Percentiles rank a stretch among this genome's conserved stretches.
These are phyloP conservation scores for Mortierella polycephala DNA, from an alignment of 371 early-diverging fungal genomes.

Conservation along the genomic window DNA sequence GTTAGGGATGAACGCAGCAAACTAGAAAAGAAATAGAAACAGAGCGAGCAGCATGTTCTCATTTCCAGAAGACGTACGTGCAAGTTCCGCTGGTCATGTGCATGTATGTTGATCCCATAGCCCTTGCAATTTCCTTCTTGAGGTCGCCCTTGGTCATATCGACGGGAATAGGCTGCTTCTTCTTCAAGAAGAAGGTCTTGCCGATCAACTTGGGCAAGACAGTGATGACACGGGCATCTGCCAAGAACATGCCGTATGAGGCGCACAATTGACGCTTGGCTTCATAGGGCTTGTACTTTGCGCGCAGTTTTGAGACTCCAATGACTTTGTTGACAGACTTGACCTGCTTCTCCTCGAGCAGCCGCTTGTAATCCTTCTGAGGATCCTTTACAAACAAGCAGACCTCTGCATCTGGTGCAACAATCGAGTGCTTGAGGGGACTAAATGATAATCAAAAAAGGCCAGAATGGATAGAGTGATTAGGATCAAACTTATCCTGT, in stretches of 20 bases:
- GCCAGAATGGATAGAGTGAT: not conserved
- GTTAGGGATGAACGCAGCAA: not conserved
- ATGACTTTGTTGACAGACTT: constrained; percentile 78
- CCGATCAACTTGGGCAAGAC: constrained; percentile 86
- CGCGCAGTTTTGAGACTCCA: constrained; percentile 79
- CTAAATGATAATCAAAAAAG: constrained; percentile 20
- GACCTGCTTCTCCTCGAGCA: constrained; percentile 69
- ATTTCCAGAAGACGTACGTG: constrained; percentile 57
- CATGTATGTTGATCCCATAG: constrained; percentile 82
- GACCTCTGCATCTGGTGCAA: constrained; percentile 64
- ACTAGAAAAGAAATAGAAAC: not conserved
- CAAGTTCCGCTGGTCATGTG: constrained; percentile 76
- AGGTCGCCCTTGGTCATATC: constrained; percentile 72
- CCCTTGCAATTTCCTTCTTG: constrained; percentile 76
- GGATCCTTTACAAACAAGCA: constrained; percentile 91
- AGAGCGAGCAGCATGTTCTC: not conserved
- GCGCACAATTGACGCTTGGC: constrained; percentile 77
- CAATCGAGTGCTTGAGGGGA: constrained; percentile 67
- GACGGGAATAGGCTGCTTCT: constrained; percentile 91
- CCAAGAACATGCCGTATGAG: constrained; percentile 85
- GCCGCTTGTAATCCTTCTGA: constrained; percentile 77
- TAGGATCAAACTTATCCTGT: not conserved
- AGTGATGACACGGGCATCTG: constrained; percentile 82
- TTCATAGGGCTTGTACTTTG: constrained; percentile 81
- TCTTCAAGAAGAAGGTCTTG: constrained; percentile 85